A percentile compares a stretch with the other conserved stretches of the same genome.
These are phyloP conservation scores for Cyclocybe aegerita DNA, from an alignment of 768 basidiomycete genomes.

Conservation along the genomic window DNA sequence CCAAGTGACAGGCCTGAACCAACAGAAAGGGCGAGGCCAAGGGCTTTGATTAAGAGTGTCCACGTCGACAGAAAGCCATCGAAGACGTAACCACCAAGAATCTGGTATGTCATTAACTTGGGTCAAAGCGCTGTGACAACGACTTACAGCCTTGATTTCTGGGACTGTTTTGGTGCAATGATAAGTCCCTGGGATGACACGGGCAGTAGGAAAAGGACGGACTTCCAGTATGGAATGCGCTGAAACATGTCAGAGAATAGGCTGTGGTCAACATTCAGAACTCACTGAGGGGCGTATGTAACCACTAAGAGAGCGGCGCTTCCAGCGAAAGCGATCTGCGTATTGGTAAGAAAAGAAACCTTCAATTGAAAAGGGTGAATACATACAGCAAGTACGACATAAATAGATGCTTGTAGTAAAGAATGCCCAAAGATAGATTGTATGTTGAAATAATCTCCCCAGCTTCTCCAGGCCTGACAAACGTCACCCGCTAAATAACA, in stretches of 20 bases:
- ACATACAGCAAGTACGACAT: conserved; percentile 63
- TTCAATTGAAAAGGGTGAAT: neutral
- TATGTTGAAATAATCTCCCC: conserved; percentile 61
- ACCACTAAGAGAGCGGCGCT: conserved; percentile 64
- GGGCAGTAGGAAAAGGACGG: conserved; percentile 26
- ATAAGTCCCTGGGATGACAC: neutral
- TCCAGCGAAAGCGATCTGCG: conserved; percentile 59
- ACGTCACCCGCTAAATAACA: conserved; percentile 56
- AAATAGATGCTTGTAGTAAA: conserved; percentile 63
- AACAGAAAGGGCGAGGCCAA: conserved; percentile 81
- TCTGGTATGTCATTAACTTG: conserved; percentile 35
- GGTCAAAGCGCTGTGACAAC: neutral
- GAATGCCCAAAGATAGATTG: conserved; percentile 58
- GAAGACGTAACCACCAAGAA: conserved; percentile 82
- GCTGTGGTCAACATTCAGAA: neutral
- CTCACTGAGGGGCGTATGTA: conserved; percentile 72
- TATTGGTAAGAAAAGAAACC: conserved; percentile 1
- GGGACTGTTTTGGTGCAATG: conserved; percentile 46
- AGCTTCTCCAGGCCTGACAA: conserved; percentile 66
- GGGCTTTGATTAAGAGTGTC: conserved; percentile 82
- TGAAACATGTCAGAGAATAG: conserved; percentile 22
- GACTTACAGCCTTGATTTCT: conserved; percentile 72
- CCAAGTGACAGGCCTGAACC: conserved; percentile 84
- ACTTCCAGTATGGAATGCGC: conserved; percentile 83
- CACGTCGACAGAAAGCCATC: conserved; percentile 84